These are phyloP conservation scores for Botryotinia convoluta DNA, from an alignment of 2,329 filamentous ascomycete genomes.

Conservation along the genomic window DNA sequence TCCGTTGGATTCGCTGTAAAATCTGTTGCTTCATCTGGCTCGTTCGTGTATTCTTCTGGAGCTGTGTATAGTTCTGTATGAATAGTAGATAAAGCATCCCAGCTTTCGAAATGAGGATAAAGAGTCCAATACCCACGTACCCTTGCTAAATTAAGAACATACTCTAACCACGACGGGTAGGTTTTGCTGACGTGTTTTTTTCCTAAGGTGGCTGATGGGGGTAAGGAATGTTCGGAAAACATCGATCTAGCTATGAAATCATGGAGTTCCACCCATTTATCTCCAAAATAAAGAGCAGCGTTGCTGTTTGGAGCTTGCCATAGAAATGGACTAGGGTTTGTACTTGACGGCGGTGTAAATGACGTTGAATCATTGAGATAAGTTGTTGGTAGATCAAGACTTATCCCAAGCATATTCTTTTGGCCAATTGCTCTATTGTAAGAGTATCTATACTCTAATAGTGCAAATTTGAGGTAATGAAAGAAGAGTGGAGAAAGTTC, in stretches of 20 bases:
- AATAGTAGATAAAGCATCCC: conserved; percentile 59
- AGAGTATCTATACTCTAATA: conserved; percentile 78
- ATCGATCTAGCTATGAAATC: conserved; percentile 60
- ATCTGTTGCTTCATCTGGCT: conserved; percentile 22
- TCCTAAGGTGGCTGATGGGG: conserved; percentile 43
- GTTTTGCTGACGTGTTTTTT: conserved; percentile 63
- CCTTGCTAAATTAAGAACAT: conserved; percentile 72
- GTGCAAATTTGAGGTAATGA: conserved; percentile 77
- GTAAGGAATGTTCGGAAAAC: conserved; percentile 36
- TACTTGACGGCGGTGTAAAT: conserved; percentile 48
- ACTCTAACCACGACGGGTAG: conserved; percentile 75
- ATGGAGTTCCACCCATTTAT: conserved; percentile 85
- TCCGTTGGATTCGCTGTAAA: conserved; percentile 34
- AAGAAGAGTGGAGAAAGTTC: conserved; percentile 81
- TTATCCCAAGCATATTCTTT: conserved; percentile 69
- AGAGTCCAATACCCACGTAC: conserved; percentile 74
- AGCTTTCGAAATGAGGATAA: conserved; percentile 63
- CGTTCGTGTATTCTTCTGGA: conserved; percentile 63
- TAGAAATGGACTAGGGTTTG: conserved; percentile 52
- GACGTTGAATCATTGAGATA: conserved; percentile 58
- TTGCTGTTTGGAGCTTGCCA: conserved; percentile 85
- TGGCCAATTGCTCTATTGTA: conserved; percentile 47
- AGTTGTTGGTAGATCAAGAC: conserved; percentile 68
- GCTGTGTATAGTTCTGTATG: conserved; percentile 71
- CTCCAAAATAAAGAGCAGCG: conserved; percentile 77